Evolutionary conservation across 495 filamentous ascomycete genomes (phyloP).

Genomic region (Penicillium paradoxum): DNA sequence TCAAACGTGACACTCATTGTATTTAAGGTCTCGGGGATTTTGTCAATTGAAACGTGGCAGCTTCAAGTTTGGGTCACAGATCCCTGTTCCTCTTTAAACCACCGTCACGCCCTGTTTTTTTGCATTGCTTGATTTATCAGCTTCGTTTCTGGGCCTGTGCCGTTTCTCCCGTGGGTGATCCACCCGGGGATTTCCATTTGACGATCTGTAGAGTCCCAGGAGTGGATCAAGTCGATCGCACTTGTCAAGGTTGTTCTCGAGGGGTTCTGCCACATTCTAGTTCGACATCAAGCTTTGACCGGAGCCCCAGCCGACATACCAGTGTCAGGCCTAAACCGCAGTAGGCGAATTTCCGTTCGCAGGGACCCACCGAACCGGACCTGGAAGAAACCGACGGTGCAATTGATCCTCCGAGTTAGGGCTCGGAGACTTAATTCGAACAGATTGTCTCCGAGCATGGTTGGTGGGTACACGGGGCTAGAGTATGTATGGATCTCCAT

Average conservation of each 20-base stretch:
- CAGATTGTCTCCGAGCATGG: no score
- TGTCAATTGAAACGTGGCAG: neutral
- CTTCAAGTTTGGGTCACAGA: neutral
- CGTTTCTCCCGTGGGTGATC: neutral
- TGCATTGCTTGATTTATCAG: neutral
- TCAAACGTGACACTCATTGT: conserved; percentile 30
- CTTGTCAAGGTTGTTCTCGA: neutral
- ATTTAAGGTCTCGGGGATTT: neutral
- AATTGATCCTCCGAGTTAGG: neutral
- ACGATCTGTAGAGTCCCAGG: neutral
- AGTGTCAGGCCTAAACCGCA: neutral
- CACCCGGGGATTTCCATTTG: neutral
- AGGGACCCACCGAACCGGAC: neutral
- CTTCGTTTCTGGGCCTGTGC: neutral
- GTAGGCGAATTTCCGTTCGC: neutral
- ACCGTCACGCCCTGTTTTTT: neutral
- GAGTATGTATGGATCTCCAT: no score
- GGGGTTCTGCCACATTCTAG: neutral
- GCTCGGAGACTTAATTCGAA: neutral
- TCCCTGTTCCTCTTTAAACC: neutral
- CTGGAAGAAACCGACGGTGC: neutral
- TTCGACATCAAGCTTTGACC: neutral
- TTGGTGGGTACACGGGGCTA: no score
- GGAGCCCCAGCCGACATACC: neutral
- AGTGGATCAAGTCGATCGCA: neutral